Evolutionary conservation across 169 alveolate species (phyloP), one percentile per base, ranked within the genome.

Genomic region (Eimeria necatrix): DNA sequence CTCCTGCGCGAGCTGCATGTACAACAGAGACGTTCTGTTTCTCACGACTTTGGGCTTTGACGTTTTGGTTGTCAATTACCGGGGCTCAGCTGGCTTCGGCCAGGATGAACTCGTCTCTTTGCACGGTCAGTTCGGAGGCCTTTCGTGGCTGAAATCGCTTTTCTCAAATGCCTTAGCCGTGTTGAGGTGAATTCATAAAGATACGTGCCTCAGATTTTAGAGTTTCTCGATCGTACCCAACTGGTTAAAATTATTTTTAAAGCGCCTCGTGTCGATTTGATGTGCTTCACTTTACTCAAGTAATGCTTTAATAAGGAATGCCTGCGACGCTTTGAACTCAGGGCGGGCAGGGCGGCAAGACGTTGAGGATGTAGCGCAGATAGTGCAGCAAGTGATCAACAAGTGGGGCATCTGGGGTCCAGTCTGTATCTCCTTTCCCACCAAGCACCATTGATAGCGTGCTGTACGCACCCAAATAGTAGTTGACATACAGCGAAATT

Each of bases 21-120:
- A 74, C 86, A 81, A 78, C 71, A 52, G 91, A 14, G 81, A 92
- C 8, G 87, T 74, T 7, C 70, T 71, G 32, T 56, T 76, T 18
- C 64, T 73, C 10, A 46, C 76, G 6, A 51, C 48, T 7, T 5
- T 88, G 84, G 95, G 95, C 32, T 93, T 61, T 80, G 95, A 81
- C 20, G 93, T 81, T 20, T 46, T 93, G 60, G 85, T 32, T 14
- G 95, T 93, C 41, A 93, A 93, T 80, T 93, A 93, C 73, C n/a
- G 95, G 10, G 95, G 95, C 1, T 93, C 95, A 16, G 87, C 76
- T 8, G 95, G 95, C n/a, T 93, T 93, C 70, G 95, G 95, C 6
- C 95, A 93, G 53, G 87, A 80, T 18, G 95, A 93, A 68, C 48
- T 93, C 51, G 81, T 93, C 10, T 93, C 95, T 4, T 53, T 93